Conservation (phyloP, 139 green algal species). For the Deuterostichococcus epilithicus region DNA sequence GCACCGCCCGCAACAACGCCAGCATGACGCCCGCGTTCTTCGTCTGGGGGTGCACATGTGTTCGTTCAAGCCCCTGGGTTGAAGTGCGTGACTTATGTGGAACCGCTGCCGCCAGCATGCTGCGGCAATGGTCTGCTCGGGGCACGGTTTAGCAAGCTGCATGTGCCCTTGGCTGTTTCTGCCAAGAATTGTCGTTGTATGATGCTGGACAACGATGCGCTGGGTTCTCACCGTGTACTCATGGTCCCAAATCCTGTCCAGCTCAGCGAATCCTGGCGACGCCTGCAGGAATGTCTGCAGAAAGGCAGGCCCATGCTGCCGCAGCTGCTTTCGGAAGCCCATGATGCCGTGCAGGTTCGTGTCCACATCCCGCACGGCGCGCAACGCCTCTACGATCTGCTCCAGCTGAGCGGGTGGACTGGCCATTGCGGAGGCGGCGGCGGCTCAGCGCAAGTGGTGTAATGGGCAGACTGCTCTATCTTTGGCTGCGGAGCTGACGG, state of each 20-base stretch:
- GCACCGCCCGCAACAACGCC: not conserved
- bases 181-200: too few relatives aligned
- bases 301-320: not conserved
- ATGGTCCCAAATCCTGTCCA: not conserved
- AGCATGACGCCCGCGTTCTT: not conserved
- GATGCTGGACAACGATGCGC: too few relatives aligned
- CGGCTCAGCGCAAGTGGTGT: too few relatives aligned
- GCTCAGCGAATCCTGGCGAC: not conserved
- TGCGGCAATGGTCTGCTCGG: too few relatives aligned
- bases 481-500: too few relatives aligned
- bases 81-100: too few relatives aligned
- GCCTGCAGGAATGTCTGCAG: slow-evolving; percentile 5
- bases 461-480: too few relatives aligned
- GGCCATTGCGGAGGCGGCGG: not conserved
- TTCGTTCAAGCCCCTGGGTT: too few relatives aligned
- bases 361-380: slow-evolving; percentile 14
- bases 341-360: slow-evolving; percentile 17
- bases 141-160: too few relatives aligned
- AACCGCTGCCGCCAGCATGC: too few relatives aligned
- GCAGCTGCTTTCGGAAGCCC: slow-evolving; percentile 1
- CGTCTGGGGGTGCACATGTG: not conserved
- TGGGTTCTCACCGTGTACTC: not conserved
- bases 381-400: slow-evolving; percentile 7
- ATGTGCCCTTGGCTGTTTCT: too few relatives aligned
- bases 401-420: not conserved